Evolutionary conservation across 371 early-diverging fungal genomes (phyloP).

Genomic region (Massospora cicadina): DNA sequence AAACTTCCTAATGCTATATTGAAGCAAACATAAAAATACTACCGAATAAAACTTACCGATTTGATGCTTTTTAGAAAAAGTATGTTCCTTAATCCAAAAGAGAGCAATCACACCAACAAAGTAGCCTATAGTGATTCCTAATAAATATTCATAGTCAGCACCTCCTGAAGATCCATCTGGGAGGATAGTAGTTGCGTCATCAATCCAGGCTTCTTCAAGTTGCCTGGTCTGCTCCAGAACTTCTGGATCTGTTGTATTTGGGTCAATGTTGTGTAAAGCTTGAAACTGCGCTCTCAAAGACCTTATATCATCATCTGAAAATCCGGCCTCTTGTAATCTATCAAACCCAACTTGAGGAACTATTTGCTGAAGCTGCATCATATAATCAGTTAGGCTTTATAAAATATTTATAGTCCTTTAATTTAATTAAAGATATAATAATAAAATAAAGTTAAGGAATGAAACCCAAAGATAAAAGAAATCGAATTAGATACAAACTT

Average conservation of each 20-base stretch:
- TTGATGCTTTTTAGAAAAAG: conserved; percentile 42
- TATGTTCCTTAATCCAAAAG: conserved; percentile 45
- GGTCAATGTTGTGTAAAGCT: background rate
- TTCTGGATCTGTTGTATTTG: conserved; percentile 15
- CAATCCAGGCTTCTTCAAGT: conserved; percentile 55
- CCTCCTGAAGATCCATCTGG: conserved; percentile 37
- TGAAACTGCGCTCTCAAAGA: conserved; percentile 40
- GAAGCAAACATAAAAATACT: too few relatives aligned
- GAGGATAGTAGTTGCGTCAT: conserved; percentile 32
- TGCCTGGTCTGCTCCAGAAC: conserved; percentile 23
- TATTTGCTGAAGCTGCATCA: background rate
- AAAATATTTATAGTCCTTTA: too few relatives aligned
- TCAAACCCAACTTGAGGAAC: conserved; percentile 32
- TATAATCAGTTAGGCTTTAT: background rate
- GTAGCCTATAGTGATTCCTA: conserved; percentile 43
- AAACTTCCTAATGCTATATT: too few relatives aligned
- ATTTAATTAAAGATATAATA: too few relatives aligned
- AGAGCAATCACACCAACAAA: conserved; percentile 41
- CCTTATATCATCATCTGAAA: conserved; percentile 44
- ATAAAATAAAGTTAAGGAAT: too few relatives aligned
- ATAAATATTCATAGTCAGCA: conserved; percentile 39
- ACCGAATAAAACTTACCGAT: conserved; percentile 35
- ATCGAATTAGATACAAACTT: background rate
- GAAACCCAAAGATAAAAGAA: background rate
- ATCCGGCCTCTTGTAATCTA: conserved; percentile 44